These are phyloP conservation scores for Pseudognaphalium luteoalbum DNA, from an alignment of 129 eudicot genomes.

Conservation along the genomic window DNA sequence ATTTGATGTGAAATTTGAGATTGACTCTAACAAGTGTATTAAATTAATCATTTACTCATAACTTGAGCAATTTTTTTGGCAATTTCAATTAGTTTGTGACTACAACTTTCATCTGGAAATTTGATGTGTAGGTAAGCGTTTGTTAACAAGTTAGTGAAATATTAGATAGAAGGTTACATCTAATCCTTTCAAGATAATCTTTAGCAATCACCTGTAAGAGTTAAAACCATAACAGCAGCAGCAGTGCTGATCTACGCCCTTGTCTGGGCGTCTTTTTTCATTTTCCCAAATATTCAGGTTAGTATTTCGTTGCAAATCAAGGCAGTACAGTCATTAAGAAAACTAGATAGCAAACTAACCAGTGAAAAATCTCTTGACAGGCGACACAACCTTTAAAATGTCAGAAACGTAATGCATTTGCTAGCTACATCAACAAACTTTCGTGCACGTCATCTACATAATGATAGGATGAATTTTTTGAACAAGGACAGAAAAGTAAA, in stretches of 20 bases:
- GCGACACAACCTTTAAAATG: not conserved
- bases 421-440: not conserved
- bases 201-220: too few species aligned
- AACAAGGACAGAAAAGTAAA: not conserved
- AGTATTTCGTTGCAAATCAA: not conserved
- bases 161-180: too few species aligned
- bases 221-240: not conserved
- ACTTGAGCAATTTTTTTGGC: too few species aligned
- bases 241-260: not conserved
- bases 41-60: too few species aligned
- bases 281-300: too few species aligned
- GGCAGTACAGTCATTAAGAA: not conserved
- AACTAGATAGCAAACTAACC: not conserved
- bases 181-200: too few species aligned
- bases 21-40: too few species aligned
- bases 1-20: too few species aligned
- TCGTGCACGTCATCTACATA: not conserved
- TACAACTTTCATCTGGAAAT: too few species aligned
- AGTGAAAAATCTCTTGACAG: not conserved
- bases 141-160: too few species aligned
- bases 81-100: too few species aligned
- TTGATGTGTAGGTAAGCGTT: too few species aligned
- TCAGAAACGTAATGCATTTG: not conserved
- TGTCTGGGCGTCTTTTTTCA: not conserved
- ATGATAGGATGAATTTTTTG: not conserved